Evolutionary conservation across 169 alveolate genomes (phyloP).

Genomic region (Eimeria zaria): DNA sequence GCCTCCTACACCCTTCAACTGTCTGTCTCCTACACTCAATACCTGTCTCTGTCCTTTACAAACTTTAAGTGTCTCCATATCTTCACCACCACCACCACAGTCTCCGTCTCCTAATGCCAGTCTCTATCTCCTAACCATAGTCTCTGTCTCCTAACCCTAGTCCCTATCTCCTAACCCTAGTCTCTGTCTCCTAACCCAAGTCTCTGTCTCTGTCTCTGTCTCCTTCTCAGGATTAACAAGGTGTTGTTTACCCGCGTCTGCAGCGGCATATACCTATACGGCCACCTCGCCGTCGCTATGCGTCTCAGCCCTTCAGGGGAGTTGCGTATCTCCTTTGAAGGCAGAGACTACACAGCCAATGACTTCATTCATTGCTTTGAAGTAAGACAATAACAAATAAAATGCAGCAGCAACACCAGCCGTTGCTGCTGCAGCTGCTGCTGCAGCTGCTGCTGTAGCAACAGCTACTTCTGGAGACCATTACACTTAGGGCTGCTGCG

Average conservation of each 20-base stretch:
- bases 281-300: constrained; percentile 51
- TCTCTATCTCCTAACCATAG: not conserved
- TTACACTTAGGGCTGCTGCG: not conserved
- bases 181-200: not conserved
- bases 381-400: no score
- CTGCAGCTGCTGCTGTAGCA: not conserved
- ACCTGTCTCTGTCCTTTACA: not conserved
- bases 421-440: not conserved
- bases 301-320: constrained; percentile 55
- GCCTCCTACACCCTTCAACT: no score
- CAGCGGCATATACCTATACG: constrained; percentile 61
- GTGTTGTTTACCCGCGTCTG: constrained; percentile 58
- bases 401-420: not conserved
- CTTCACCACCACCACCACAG: not conserved
- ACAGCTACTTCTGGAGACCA: not conserved
- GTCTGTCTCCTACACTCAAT: no score
- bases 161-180: not conserved
- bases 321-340: constrained; percentile 6
- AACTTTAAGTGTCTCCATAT: not conserved
- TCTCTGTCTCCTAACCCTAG: not conserved
- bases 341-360: constrained; percentile 31
- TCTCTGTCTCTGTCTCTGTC: not conserved
- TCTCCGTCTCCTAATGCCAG: not conserved
- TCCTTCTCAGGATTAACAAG: constrained; percentile 29
- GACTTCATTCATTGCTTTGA: constrained; percentile 41